Evolutionary conservation across 2,329 filamentous ascomycete species (phyloP).

Genomic region (Chaetomium globosum): DNA sequence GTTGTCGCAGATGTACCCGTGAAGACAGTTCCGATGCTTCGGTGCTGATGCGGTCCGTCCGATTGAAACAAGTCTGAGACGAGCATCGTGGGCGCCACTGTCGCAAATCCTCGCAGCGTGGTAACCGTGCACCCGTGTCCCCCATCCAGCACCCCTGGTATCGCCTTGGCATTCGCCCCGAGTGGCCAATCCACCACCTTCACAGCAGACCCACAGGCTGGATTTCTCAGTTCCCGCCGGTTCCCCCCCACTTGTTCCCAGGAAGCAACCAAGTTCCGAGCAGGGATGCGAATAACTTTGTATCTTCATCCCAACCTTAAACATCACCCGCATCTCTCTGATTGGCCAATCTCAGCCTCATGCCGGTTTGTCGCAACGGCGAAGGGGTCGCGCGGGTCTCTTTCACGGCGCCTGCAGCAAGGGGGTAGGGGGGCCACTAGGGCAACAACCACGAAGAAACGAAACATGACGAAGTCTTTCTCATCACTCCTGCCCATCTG

Average conservation of each 20-base stretch:
- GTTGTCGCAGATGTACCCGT: conserved; percentile 26
- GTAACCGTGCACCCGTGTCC: conserved; percentile 26
- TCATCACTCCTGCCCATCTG: conserved; percentile 34
- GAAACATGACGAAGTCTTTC: conserved; percentile 32
- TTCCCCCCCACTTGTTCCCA: background rate
- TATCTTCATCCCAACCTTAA: conserved; percentile 36
- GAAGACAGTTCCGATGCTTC: conserved; percentile 20
- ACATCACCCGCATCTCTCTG: conserved; percentile 17
- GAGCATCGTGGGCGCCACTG: conserved; percentile 35
- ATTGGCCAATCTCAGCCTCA: conserved; percentile 31
- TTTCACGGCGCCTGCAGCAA: conserved; percentile 24
- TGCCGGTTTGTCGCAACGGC: conserved; percentile 23
- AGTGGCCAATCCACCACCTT: conserved; percentile 16
- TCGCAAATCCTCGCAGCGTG: conserved; percentile 33
- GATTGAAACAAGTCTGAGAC: conserved; percentile 40
- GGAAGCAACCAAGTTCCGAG: conserved; percentile 26
- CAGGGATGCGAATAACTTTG: conserved; percentile 20
- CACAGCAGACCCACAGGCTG: conserved; percentile 8
- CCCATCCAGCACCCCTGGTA: conserved; percentile 9
- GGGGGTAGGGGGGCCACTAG: background rate
- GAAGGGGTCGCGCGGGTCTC: conserved; percentile 14
- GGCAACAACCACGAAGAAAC: conserved; percentile 27
- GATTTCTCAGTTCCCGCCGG: background rate
- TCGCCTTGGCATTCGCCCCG: conserved; percentile 18
- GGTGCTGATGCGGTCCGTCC: conserved; percentile 34